Evolutionary conservation across 805 yeast species (phyloP).

Genomic region (Kluyveromyces nonfermentans): DNA sequence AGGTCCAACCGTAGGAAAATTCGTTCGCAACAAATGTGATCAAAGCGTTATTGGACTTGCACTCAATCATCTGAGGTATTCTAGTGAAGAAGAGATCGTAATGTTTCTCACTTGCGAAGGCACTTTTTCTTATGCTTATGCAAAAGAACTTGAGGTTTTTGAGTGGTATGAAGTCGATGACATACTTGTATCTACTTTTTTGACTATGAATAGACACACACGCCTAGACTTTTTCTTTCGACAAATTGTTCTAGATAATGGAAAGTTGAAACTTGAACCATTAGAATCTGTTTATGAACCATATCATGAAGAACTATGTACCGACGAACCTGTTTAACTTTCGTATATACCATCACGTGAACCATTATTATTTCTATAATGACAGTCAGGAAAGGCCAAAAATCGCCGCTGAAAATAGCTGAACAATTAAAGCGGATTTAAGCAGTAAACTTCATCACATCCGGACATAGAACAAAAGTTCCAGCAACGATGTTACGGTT

Average conservation of each 20-base stretch:
- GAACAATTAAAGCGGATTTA: not conserved
- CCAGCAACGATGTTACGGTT: not conserved
- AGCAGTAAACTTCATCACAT: not conserved
- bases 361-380: not conserved
- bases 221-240: slow-evolving; percentile 1
- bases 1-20: not conserved
- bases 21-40: not conserved
- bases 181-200: not conserved
- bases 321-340: not conserved
- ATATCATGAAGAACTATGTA: not conserved
- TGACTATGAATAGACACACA: not conserved
- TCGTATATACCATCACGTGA: not conserved
- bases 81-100: not conserved
- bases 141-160: not conserved
- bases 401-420: not conserved
- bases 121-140: not conserved
- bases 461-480: not conserved
- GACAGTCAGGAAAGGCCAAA: not conserved
- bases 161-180: not conserved
- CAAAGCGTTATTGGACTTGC: not conserved
- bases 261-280: not conserved
- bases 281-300: not conserved
- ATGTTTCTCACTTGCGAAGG: not conserved
- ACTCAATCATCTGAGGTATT: not conserved
- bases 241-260: not conserved